Evolutionary conservation across 352 stramenopile genomes (phyloP).

Genomic region (Pythium guiyangense): DNA sequence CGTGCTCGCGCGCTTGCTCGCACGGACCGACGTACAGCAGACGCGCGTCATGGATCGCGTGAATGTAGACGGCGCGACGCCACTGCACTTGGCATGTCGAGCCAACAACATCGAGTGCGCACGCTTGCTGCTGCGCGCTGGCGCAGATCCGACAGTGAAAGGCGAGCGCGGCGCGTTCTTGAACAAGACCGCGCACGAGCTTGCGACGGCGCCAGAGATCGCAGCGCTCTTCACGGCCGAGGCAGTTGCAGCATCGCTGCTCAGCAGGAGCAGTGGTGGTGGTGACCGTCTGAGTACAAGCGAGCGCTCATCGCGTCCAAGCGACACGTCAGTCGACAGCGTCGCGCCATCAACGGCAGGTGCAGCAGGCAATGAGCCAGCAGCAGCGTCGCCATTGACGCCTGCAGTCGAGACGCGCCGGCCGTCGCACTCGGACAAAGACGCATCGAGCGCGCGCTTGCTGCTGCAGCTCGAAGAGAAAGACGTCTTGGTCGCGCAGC

Average conservation of each 20-base stretch:
- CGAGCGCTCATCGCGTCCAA: background rate
- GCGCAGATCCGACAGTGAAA: conserved; percentile 35
- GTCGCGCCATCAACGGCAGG: background rate
- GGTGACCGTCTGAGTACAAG: background rate
- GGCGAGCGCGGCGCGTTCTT: conserved; percentile 44
- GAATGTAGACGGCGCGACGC: conserved; percentile 73
- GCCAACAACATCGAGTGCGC: conserved; percentile 47
- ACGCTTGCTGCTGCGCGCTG: conserved; percentile 38
- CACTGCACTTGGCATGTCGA: conserved; percentile 70
- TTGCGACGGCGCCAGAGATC: conserved; percentile 50
- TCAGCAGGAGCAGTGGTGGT: background rate
- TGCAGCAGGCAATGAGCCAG: background rate
- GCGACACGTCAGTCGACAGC: background rate
- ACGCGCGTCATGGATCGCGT: conserved; percentile 36
- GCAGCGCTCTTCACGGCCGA: conserved; percentile 24
- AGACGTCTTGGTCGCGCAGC: conserved; percentile 69
- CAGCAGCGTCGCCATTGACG: background rate
- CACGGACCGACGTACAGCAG: conserved; percentile 26
- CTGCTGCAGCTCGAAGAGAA: conserved; percentile 78
- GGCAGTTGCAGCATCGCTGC: background rate
- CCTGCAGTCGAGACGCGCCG: background rate
- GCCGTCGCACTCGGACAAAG: conserved; percentile 3
- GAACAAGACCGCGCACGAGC: conserved; percentile 47
- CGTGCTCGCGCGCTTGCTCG: conserved; percentile 46
- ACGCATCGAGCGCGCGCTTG: conserved; percentile 27